Percentiles rank a stretch among this genome's conserved stretches.
Conservation (phyloP, 768 basidiomycete genomes). For the Kwoniella botswanensis region DNA sequence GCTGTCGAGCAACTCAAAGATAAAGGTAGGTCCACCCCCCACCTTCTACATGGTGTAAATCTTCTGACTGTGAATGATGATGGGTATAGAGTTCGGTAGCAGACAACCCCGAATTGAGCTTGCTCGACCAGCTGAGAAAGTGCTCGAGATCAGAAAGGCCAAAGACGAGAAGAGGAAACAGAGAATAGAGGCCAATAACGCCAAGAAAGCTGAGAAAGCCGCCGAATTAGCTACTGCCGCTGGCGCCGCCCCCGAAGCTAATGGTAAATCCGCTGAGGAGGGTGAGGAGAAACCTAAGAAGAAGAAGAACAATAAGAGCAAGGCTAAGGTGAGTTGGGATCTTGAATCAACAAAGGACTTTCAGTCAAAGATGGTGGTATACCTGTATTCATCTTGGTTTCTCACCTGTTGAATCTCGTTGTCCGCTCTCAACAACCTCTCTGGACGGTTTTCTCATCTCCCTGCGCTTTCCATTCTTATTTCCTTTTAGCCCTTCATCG, state of each 20-base stretch:
- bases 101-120: constrained; percentile 58
- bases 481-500: no score
- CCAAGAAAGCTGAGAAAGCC: constrained; percentile 28
- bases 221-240: constrained; percentile 27
- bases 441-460: no score
- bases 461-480: no score
- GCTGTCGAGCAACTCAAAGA: constrained; percentile 55
- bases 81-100: constrained; percentile 43
- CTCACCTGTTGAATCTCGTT: neutral
- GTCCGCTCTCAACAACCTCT: no score
- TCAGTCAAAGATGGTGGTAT: no score
- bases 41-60: neutral
- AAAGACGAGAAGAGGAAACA: constrained; percentile 42
- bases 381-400: no score
- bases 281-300: constrained; percentile 43
- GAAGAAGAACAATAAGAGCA: constrained; percentile 33
- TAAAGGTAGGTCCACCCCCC: constrained; percentile 33
- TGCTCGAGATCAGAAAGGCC: constrained; percentile 40
- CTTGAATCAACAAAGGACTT: neutral
- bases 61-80: neutral
- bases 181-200: constrained; percentile 36
- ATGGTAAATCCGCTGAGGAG: constrained; percentile 28
- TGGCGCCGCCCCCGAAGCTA: constrained; percentile 34
- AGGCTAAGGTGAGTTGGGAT: constrained; percentile 27
- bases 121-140: constrained; percentile 48